Percentiles rank a stretch among this genome's conserved stretches.
Conservation (phyloP, 805 yeast species). For the Myxozyma sirexii region DNA sequence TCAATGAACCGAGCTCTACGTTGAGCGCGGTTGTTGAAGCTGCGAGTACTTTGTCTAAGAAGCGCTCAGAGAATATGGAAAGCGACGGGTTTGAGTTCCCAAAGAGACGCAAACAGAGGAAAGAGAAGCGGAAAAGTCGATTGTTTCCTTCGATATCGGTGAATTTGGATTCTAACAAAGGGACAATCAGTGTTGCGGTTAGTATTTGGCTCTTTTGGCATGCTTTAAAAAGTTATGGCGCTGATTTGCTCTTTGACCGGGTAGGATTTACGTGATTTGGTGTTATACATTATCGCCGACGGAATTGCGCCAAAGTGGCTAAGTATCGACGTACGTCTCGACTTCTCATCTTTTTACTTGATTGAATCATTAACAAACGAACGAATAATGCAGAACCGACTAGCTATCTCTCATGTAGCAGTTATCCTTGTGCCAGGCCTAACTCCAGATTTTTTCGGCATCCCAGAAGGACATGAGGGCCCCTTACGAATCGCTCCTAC, state of each 20-base stretch:
- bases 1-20: too few species aligned
- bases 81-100: slow-evolving; percentile 29
- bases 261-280: slow-evolving; percentile 51
- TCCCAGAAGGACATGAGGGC: slow-evolving; percentile 29
- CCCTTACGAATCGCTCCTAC: slow-evolving; percentile 26
- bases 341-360: not conserved
- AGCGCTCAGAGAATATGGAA: not conserved
- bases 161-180: slow-evolving; percentile 16
- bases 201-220: slow-evolving; percentile 10
- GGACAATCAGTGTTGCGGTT: slow-evolving; percentile 32
- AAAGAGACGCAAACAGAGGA: slow-evolving; percentile 33
- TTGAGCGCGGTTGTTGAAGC: not conserved
- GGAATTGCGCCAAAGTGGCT: slow-evolving; percentile 54
- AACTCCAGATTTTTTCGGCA: slow-evolving; percentile 50
- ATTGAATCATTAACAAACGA: not conserved
- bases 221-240: not conserved
- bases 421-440: slow-evolving; percentile 70
- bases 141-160: slow-evolving; percentile 33
- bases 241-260: not conserved
- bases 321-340: slow-evolving; percentile 41
- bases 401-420: slow-evolving; percentile 56
- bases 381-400: slow-evolving; percentile 44
- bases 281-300: slow-evolving; percentile 49
- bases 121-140: slow-evolving; percentile 36
- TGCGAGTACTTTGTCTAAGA: not conserved